Base-by-base conservation (phyloP, 768 basidiomycete genomes). In the Hericium rajendrae region DNA sequence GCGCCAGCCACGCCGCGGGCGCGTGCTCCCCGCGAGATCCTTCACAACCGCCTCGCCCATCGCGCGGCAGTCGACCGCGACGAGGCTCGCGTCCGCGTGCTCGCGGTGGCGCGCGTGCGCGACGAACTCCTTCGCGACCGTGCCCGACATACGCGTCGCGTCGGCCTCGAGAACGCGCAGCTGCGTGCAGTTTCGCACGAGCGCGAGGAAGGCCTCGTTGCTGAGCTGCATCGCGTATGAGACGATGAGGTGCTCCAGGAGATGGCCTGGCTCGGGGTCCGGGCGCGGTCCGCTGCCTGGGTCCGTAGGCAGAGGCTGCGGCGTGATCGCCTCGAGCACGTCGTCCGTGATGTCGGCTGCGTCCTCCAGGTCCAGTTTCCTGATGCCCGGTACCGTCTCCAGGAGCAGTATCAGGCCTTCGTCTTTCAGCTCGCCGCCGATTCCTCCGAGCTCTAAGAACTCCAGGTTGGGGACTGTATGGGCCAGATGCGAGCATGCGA, bases 351-450 rank as follows among this genome's bases (percentile, higher is more conserved):
- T 80, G 16, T 84, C 79, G 12, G 71, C 69, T 6, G 90, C 90
- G 61, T 91, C 88, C 66, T 95, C 94, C n/a, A 97, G 73, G 67
- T 97, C 94, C 41, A 95, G 71, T 48, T 81, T 81, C 55, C 83
- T 78, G 50, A 97, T 83, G 59, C 76, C 68, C 1, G 88, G 88
- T 2, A 84, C 85, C 13, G 85, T 86, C 48, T 70, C 71, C 38
- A 97, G 71, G 20, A 97, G 75, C 46, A 76, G 76, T 16, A 91
- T 72, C 6, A 97, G 71, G n/a, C 91, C 92, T 2, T 79, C 80
- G 59, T 90, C 83, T 60, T 77, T 80, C 59, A 94, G 69, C 49
- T 84, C 81, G 12, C 76, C 65, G 12, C 88, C 86, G 22, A 94
- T 80, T 9, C 85, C 83, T 0, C 85, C 89, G 57, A 94, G 67